phyloP scores from a whole-genome alignment of 1,284 basidiomycete genomes.

The Trichosporon coremiiforme region DNA sequence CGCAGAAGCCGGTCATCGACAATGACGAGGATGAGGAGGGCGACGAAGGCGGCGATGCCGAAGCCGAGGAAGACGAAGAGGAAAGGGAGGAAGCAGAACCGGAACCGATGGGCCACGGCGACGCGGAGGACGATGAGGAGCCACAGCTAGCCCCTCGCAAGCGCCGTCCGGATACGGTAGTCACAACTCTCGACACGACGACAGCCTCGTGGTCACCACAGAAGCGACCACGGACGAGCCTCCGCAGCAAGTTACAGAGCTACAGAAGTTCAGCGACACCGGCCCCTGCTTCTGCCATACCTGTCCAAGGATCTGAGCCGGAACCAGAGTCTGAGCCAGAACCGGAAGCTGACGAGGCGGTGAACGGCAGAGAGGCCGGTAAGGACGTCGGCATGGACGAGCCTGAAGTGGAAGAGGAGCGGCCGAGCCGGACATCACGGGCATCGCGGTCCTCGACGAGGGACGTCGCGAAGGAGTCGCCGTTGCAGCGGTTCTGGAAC shows the following conservation, averaged over 20 bases:
- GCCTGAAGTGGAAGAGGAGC: not conserved
- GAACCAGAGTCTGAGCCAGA: slow-evolving; percentile 26
- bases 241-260: not conserved
- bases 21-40: slow-evolving; percentile 25
- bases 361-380: slow-evolving; percentile 60
- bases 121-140: not conserved
- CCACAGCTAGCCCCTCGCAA: not conserved
- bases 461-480: slow-evolving; percentile 21
- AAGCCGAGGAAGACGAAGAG: not conserved
- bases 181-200: slow-evolving; percentile 37
- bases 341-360: slow-evolving; percentile 51
- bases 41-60: slow-evolving; percentile 9
- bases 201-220: slow-evolving; percentile 37
- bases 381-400: slow-evolving; percentile 25
- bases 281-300: slow-evolving; percentile 26
- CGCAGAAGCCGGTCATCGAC: slow-evolving; percentile 23
- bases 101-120: no score
- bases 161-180: not conserved
- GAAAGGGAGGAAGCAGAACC: no score
- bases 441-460: not conserved
- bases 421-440: not conserved
- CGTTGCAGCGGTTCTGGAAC: not conserved
- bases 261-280: not conserved
- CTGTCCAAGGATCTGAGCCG: not conserved
- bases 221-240: slow-evolving; percentile 19